Evolutionary conservation across 148 eudicot genomes (phyloP), one percentile per base, ranked within the genome.

Genomic region (Amaranthus palmeri): DNA sequence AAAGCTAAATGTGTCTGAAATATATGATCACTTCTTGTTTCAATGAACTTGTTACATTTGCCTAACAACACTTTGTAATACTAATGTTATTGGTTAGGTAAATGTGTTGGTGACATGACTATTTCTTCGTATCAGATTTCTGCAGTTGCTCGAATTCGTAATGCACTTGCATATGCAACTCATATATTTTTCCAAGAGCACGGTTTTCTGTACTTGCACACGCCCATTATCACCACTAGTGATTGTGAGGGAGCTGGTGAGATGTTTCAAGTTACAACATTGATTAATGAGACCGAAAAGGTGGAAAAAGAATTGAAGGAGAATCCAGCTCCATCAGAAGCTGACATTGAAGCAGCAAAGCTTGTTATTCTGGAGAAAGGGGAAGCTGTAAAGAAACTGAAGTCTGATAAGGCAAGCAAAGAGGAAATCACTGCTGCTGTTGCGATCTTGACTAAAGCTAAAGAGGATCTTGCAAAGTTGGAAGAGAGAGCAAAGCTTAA

Each of bases 201-300:
- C 70, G 88, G 86, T 15, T 93, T 91, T 79, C 69, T 89, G 13
- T 89, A 91, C 60, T 67, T 93, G 5, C 98, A 91, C 55, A 93
- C 98, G 52, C 98, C 98, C 3, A 93, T 93, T n/a, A 80, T 93
- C 71, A 91, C 97, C 47, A 93, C 98, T 15, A 93, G 97, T 78
- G 98, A 93, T 72, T 93, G 98, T 82, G 98, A 93, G 86, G 98
- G 98, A 13, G 97, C 98, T 47, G 98, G 98, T 41, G 98, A 93
- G 86, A 91, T 89, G 96, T 93, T 93, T 78, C 98, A 93, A 86
- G 97, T 91, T 56, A 91, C 98, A 50, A 89, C 97, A 9, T 73
- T 93, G 78, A 82, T 93, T 58, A 91, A 47, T 15, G 97, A 89
- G 52, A 83, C 90, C 0, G 98, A 93, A 10, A 91, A 70, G 79